Conservation (phyloP, 2,329 filamentous ascomycete species). For the Fusarium sublunatum region DNA sequence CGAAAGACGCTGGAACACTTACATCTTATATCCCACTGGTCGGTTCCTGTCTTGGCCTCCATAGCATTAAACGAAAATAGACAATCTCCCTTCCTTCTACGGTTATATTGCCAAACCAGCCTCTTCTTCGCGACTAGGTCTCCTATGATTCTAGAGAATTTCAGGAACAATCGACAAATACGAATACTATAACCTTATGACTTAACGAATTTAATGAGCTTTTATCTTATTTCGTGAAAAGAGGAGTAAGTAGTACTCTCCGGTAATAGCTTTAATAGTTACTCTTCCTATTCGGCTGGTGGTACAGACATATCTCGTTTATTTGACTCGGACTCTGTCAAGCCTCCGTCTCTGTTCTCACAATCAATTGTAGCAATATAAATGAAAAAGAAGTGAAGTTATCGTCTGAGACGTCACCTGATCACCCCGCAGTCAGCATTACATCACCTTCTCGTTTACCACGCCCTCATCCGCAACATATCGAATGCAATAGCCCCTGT, state of each 20-base stretch:
- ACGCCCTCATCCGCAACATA: too few relatives aligned
- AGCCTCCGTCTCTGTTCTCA: constrained; percentile 3
- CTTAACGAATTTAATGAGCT: constrained; percentile 1
- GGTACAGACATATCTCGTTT: constrained; percentile 1
- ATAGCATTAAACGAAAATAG: constrained; percentile 7
- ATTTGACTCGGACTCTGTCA: constrained; percentile 10
- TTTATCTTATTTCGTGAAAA: background rate
- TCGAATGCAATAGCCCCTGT: too few relatives aligned
- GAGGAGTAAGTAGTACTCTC: constrained; percentile 3
- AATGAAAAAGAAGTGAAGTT: too few relatives aligned
- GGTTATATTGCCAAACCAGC: constrained; percentile 5
- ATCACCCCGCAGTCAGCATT: too few relatives aligned
- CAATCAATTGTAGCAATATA: too few relatives aligned
- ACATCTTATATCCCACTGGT: constrained; percentile 4
- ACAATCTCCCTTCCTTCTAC: background rate
- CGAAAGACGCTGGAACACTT: too few relatives aligned
- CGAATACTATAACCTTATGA: constrained; percentile 5
- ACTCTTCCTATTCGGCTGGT: constrained; percentile 4
- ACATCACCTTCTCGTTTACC: too few relatives aligned
- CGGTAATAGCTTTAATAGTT: constrained; percentile 1
- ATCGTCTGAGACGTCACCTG: too few relatives aligned
- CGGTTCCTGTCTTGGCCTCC: constrained; percentile 2
- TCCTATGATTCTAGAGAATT: constrained; percentile 8
- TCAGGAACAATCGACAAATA: constrained; percentile 6
- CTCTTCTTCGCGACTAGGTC: constrained; percentile 10